Evolutionary conservation across 2,329 filamentous ascomycete genomes (phyloP).

Genomic region (Boeremia lycopersici): DNA sequence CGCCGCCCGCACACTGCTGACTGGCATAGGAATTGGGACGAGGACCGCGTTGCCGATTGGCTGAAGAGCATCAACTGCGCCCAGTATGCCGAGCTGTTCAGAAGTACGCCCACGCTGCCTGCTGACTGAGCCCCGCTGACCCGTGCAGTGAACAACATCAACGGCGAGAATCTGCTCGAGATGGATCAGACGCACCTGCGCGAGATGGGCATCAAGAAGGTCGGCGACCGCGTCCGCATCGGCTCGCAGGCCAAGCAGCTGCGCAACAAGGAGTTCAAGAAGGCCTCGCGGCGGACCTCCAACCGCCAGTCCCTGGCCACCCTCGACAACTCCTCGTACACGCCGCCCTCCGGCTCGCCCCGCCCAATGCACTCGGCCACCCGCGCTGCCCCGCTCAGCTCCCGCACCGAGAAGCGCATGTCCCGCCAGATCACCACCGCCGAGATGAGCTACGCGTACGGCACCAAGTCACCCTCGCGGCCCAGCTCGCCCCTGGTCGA

Average conservation of each 20-base stretch:
- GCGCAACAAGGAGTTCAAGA: conserved; percentile 55
- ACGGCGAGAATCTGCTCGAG: conserved; percentile 93
- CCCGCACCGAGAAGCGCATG: conserved; percentile 56
- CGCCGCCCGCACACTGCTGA: conserved; percentile 17
- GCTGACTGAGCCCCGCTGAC: conserved; percentile 22
- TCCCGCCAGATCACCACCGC: conserved; percentile 53
- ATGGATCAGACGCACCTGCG: conserved; percentile 96
- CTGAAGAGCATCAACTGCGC: conserved; percentile 88
- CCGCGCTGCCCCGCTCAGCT: conserved; percentile 50
- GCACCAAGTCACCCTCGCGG: conserved; percentile 65
- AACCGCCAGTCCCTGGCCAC: conserved; percentile 86
- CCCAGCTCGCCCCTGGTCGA: conserved; percentile 74
- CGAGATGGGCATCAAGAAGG: conserved; percentile 98
- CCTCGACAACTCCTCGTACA: conserved; percentile 70
- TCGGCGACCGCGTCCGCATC: conserved; percentile 92
- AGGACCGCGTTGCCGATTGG: conserved; percentile 90
- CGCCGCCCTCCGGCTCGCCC: conserved; percentile 68
- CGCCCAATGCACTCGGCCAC: conserved; percentile 63
- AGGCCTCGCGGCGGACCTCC: conserved; percentile 66
- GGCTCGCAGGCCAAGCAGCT: conserved; percentile 58
- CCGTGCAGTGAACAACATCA: conserved; percentile 81
- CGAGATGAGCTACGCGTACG: conserved; percentile 51
- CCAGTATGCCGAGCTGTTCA: conserved; percentile 91
- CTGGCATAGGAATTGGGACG: conserved; percentile 71
- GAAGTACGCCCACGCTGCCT: conserved; percentile 51